Evolutionary conservation across 495 filamentous ascomycete genomes (phyloP), one percentile per base, ranked within the genome.

Genomic region (Penicillium salamii): DNA sequence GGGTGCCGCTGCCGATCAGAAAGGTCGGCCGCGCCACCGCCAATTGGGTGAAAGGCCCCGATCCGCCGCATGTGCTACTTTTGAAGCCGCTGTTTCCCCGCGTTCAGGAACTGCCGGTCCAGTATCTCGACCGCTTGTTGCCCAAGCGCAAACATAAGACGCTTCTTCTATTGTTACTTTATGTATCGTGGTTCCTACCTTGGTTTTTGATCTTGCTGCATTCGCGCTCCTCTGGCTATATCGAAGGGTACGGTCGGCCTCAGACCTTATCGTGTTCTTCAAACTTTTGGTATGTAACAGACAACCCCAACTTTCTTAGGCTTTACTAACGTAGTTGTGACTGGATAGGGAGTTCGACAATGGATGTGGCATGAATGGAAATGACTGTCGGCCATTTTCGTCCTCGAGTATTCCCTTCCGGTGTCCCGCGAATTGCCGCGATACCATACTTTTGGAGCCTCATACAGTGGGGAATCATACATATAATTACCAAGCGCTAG

Each of bases 321-420:
- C 2, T 21, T n/a, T 11, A 14, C 43, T 43, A 29, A 50, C 50
- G 44, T 37, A 48, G 21, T 24, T 13, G 11, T 19, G 4, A 18
- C 33, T 23, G 17, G 39, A 17, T 46, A 91, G 89, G 89, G 66
- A 69, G 15, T 70, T 77, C 37, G 84, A 83, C 31, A 91, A 91
- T 48, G 71, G 73, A 21, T 96, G 90, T 61, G 90, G 90, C 4
- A 56, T 93, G 7, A 81, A 95, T 54, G 90, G 90, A 12, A 83
- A 84, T 39, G 70, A 82, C 51, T 96, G 90, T 65, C 81, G 86
- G n/a, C 90, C 90, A 0, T 96, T 96, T 58, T 78, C 75, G 34
- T 79, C 80, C 46, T 78, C 78, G 41, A 80, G 78, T 1, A 78
- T 87, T 51, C 77, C 88, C 12, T 96, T 96, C 63, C 78, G 85